A percentile compares a stretch with the other conserved stretches of the same genome.
Conservation (phyloP, 306 rosid species). For the Fragaria nilgerrensis region DNA sequence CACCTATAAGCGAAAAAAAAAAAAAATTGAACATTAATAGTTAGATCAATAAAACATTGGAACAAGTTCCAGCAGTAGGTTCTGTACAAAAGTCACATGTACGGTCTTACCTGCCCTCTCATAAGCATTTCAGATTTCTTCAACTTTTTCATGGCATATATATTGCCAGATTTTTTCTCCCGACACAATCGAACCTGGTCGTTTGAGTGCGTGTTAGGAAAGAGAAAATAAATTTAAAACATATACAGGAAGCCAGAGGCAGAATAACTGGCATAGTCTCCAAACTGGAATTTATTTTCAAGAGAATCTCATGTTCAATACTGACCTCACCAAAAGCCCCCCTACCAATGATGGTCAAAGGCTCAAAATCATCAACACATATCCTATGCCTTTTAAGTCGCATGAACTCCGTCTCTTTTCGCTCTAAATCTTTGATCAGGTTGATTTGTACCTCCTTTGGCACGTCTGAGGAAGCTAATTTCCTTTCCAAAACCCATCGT, state of each 20-base stretch:
- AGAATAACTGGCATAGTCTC: not conserved
- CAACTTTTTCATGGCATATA: slow-evolving; percentile 98
- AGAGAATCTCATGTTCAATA: slow-evolving; percentile 25
- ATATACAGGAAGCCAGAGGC: not conserved
- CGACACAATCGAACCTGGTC: slow-evolving; percentile 94
- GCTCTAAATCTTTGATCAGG: slow-evolving; percentile 93
- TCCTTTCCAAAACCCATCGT: slow-evolving; percentile 91
- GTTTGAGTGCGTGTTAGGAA: slow-evolving; percentile 32
- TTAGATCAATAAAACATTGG: slow-evolving; percentile 1
- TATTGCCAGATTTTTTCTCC: slow-evolving; percentile 97
- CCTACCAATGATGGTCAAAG: slow-evolving; percentile 90
- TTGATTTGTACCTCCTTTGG: slow-evolving; percentile 83
- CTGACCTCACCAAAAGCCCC: slow-evolving; percentile 99
- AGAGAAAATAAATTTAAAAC: slow-evolving; percentile 18
- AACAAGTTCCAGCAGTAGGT: slow-evolving; percentile 9
- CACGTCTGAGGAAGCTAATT: slow-evolving; percentile 85
- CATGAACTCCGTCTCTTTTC: slow-evolving; percentile 96
- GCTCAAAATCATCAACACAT: slow-evolving; percentile 95
- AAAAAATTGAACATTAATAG: not conserved
- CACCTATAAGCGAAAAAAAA: slow-evolving; percentile 51
- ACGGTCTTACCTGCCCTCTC: slow-evolving; percentile 86
- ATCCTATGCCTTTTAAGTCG: slow-evolving; percentile 93
- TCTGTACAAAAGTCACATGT: slow-evolving; percentile 15
- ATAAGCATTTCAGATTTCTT: slow-evolving; percentile 97
- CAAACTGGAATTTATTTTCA: slow-evolving; percentile 1